phyloP scores from a whole-genome alignment of 345 rosid species.

The Syzygium oleosum region DNA sequence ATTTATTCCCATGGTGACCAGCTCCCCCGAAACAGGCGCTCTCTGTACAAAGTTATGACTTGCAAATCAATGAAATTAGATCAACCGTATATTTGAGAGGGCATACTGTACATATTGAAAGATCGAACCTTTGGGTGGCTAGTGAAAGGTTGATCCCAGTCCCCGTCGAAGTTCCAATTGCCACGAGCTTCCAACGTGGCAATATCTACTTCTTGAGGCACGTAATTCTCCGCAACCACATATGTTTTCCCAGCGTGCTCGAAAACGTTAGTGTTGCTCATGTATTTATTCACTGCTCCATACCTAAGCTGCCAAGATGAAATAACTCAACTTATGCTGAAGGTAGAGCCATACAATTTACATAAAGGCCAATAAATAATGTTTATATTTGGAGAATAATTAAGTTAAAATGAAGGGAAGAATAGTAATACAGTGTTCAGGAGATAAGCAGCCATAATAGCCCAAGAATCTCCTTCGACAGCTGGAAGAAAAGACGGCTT shows the following conservation, averaged over 20 bases:
- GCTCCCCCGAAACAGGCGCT: conserved; percentile 22
- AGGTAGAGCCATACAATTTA: not conserved
- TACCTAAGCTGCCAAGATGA: not conserved
- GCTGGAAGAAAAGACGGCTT: not conserved
- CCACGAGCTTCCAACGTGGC: conserved; percentile 8
- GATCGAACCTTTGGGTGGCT: conserved; percentile 34
- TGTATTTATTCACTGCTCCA: not conserved
- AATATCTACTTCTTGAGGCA: conserved; percentile 30
- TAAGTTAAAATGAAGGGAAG: not conserved
- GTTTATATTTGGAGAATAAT: not conserved
- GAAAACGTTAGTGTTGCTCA: not conserved
- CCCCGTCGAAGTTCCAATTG: conserved; percentile 20
- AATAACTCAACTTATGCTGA: not conserved
- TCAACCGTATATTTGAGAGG: too few species aligned
- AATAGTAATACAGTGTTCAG: not conserved
- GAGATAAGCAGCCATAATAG: not conserved
- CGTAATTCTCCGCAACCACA: conserved; percentile 16
- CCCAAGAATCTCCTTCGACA: not conserved
- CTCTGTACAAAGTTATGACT: conserved; percentile 4
- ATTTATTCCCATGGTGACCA: conserved; percentile 22
- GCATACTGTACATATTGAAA: not conserved
- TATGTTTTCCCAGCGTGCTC: conserved; percentile 9
- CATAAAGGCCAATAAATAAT: not conserved
- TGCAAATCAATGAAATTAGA: too few species aligned
- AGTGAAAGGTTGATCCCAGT: conserved; percentile 30